A percentile compares a stretch with the other conserved stretches of the same genome.
These are phyloP conservation scores for Penicillium steckii DNA, from an alignment of 495 filamentous ascomycete genomes.

Conservation along the genomic window DNA sequence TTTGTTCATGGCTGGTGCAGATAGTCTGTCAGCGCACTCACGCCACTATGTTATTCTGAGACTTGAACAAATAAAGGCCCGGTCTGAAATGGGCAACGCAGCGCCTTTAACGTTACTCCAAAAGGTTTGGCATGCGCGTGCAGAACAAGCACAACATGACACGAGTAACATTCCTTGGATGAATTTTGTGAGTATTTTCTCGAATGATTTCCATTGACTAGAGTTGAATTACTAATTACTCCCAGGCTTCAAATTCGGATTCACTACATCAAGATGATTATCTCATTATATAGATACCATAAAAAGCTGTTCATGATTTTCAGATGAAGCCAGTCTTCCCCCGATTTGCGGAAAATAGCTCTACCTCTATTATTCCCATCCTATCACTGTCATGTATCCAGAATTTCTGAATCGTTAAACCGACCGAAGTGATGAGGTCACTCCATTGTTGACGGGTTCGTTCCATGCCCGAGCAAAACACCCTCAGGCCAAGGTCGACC, in stretches of 20 bases:
- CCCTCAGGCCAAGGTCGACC: slow-evolving; percentile 43
- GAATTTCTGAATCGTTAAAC: slow-evolving; percentile 31
- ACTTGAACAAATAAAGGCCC: slow-evolving; percentile 26
- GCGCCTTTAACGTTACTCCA: slow-evolving; percentile 26
- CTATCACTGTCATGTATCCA: slow-evolving; percentile 29
- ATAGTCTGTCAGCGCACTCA: slow-evolving; percentile 31
- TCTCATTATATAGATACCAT: slow-evolving; percentile 22
- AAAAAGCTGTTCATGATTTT: too few relatives aligned
- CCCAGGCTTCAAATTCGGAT: slow-evolving; percentile 17
- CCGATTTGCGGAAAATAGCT: slow-evolving; percentile 1
- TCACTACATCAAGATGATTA: slow-evolving; percentile 24
- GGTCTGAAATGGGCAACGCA: slow-evolving; percentile 32
- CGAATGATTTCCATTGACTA: neutral
- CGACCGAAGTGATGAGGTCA: slow-evolving; percentile 31
- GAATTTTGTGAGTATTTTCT: slow-evolving; percentile 31
- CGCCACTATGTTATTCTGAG: slow-evolving; percentile 34
- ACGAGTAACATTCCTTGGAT: slow-evolving; percentile 35
- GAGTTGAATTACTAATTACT: neutral
- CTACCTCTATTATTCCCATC: slow-evolving; percentile 46
- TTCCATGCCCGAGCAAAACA: slow-evolving; percentile 34
- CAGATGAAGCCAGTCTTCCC: too few relatives aligned
- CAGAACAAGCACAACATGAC: slow-evolving; percentile 22
- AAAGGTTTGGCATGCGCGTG: slow-evolving; percentile 35
- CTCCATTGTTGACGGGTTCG: slow-evolving; percentile 42
- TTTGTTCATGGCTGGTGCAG: slow-evolving; percentile 38